Evolutionary conservation across 1,139 yeast species (phyloP).

Genomic region (Candida mesenterica): DNA sequence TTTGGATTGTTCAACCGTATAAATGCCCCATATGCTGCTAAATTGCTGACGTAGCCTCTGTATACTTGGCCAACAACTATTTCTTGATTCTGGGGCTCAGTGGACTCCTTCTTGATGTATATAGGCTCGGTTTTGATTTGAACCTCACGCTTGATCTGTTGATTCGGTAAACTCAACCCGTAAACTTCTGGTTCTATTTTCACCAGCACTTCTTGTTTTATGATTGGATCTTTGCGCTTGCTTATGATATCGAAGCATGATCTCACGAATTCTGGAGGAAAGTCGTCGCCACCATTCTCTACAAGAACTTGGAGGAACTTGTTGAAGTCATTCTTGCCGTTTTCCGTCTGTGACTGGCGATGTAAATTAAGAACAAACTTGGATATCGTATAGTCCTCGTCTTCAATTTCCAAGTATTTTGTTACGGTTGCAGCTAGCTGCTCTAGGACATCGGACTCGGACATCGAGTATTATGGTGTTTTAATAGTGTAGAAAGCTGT

Average conservation of each 20-base stretch:
- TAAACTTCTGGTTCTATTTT: slow-evolving; percentile 3
- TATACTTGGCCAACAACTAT: slow-evolving; percentile 49
- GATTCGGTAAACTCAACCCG: slow-evolving; percentile 4
- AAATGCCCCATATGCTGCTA: slow-evolving; percentile 79
- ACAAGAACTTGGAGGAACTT: slow-evolving; percentile 44
- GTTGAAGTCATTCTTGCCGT: slow-evolving; percentile 14
- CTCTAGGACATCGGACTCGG: background rate
- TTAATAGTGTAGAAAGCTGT: too few species aligned
- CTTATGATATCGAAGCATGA: slow-evolving; percentile 27
- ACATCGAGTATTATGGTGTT: background rate
- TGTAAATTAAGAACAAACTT: slow-evolving; percentile 56
- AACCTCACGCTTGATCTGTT: slow-evolving; percentile 1
- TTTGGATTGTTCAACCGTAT: slow-evolving; percentile 36
- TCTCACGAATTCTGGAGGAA: slow-evolving; percentile 45
- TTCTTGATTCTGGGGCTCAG: slow-evolving; percentile 2
- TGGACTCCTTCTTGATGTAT: background rate
- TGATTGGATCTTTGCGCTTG: background rate
- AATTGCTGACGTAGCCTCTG: slow-evolving; percentile 56
- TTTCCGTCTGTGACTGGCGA: slow-evolving; percentile 18
- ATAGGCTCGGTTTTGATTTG: background rate
- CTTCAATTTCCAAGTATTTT: slow-evolving; percentile 13
- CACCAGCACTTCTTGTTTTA: background rate
- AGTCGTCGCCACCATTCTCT: slow-evolving; percentile 65
- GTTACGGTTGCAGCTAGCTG: slow-evolving; percentile 4
- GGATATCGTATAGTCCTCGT: slow-evolving; percentile 50